A percentile compares a stretch with the other conserved stretches of the same genome.
These are phyloP conservation scores for Penicillium pancosmium DNA, from an alignment of 495 filamentous ascomycete genomes.

Conservation along the genomic window DNA sequence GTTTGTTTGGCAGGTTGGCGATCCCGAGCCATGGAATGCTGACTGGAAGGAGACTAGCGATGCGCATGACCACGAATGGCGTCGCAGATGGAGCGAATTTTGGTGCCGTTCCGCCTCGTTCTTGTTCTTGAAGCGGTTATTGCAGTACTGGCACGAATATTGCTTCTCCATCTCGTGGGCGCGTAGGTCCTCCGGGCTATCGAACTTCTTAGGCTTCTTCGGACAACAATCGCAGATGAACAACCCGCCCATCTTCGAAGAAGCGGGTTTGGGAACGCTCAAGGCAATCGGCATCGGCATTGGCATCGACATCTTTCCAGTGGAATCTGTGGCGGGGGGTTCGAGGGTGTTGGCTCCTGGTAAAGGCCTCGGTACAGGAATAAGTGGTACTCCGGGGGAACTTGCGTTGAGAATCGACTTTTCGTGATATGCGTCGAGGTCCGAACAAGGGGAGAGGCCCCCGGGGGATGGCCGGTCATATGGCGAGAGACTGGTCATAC, in stretches of 20 bases:
- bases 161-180: conserved; percentile 94
- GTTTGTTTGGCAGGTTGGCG: conserved; percentile 39
- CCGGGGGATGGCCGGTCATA: conserved; percentile 75
- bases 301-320: conserved; percentile 49
- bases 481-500: conserved; percentile 70
- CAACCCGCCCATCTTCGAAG: conserved; percentile 45
- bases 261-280: conserved; percentile 31
- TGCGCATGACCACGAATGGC: conserved; percentile 98
- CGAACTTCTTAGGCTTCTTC: conserved; percentile 98
- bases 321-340: conserved; percentile 30
- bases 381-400: conserved; percentile 52
- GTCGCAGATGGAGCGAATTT: conserved; percentile 91
- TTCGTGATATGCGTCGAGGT: conserved; percentile 50
- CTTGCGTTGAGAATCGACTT: conserved; percentile 59
- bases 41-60: conserved; percentile 74
- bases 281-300: conserved; percentile 41
- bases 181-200: conserved; percentile 78
- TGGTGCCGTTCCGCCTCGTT: conserved; percentile 98
- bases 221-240: conserved; percentile 97
- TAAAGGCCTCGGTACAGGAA: conserved; percentile 21
- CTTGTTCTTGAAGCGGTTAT: conserved; percentile 98
- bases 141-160: conserved; percentile 88
- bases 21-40: conserved; percentile 79
- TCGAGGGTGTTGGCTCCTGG: conserved; percentile 31
- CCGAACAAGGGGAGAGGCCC: conserved; percentile 67